Base-by-base conservation (phyloP, 2,329 filamentous ascomycete species). In the Calonectria hawksworthii region DNA sequence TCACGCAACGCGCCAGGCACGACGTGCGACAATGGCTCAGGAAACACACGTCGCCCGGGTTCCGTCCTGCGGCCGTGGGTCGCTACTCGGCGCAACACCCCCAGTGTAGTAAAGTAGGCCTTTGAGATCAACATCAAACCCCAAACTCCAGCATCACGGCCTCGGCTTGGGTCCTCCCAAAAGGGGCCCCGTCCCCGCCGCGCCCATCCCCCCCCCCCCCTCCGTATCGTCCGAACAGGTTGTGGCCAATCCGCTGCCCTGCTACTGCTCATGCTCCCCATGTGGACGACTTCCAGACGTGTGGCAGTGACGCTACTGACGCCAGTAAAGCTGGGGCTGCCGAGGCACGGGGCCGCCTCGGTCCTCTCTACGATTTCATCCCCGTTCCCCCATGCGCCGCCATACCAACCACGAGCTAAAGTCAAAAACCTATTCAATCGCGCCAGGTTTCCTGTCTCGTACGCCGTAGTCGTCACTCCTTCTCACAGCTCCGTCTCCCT, bases 301-400 rank as follows among this genome's bases (percentile, higher is more conserved):
- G 28, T 54, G 51, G 50, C 66, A 64, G 63, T 74, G 71, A 75
- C 73, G 73, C 70, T 74, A 69, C 51, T 44, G 26, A 51, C 66
- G 54, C 74, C 70, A 69, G 73, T 44, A 80, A 81, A 81, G 77
- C 79, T 81, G 80, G 80, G 78, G 80, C 80, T 81, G 78, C 80
- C 80, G 80, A 81, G 80, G 80, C 78, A 78, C 79, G 78, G 75
- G 78, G 75, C 65, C 78, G 78, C 79, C 79, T 81, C 79, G 79
- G 79, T 76, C 76, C 74, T 74, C 26, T 16, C 66, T 77, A 51
- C 63, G 72, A 72, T 63, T 68, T 69, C 56, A 47, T 65, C 36
- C 38, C 61, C 41, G 38, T 65, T 21, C 26, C 61, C 61, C 61
- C 61, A 65, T 65, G 50, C 68, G 56, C 68, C 38, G 68, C 68